Conservation (phyloP, 176 grass and related monocot species). For the Oryza punctata region DNA sequence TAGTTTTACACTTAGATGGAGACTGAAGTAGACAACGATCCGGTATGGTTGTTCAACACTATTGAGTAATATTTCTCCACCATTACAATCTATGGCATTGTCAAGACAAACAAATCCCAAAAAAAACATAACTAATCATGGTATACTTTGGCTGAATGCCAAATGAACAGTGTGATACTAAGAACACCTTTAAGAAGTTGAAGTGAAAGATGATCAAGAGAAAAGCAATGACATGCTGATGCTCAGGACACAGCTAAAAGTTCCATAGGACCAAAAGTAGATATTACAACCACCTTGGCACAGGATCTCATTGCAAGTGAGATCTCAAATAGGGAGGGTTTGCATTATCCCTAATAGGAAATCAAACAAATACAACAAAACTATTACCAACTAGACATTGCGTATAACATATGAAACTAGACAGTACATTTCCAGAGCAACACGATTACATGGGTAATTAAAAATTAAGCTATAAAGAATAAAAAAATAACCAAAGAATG, state of each 20-base stretch:
- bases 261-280: neutral
- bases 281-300: neutral
- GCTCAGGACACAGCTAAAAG: neutral
- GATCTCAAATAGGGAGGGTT: slow-evolving; percentile 2
- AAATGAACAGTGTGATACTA: neutral
- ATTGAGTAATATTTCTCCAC: neutral
- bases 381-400: neutral
- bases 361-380: neutral
- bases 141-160: neutral
- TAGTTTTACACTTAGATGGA: slow-evolving; percentile 15
- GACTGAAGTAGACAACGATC: neutral
- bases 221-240: neutral
- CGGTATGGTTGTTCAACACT: neutral
- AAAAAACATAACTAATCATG: slow-evolving; percentile 5
- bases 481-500: neutral
- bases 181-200: neutral
- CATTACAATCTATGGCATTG: neutral
- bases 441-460: neutral
- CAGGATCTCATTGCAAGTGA: neutral
- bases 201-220: neutral
- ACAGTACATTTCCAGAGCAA: neutral
- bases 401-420: neutral
- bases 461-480: neutral
- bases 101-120: neutral
- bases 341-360: neutral